A percentile compares a stretch with the other conserved stretches of the same genome.
Evolutionary conservation across 148 eudicot genomes (phyloP).

Genomic region (Camellia granthamiana): DNA sequence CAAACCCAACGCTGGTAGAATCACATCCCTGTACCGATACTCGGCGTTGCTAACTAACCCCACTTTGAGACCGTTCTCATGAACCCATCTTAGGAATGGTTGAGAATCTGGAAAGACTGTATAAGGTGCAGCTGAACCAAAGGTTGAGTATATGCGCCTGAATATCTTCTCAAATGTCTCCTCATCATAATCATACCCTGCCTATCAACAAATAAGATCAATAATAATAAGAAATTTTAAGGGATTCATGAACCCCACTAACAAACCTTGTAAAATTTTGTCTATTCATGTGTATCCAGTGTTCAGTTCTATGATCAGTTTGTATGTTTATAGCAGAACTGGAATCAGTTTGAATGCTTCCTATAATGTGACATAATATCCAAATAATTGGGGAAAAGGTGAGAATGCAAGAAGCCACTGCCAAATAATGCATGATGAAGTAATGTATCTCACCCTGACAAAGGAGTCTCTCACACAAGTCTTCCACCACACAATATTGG

Average conservation of each 20-base stretch:
- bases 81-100: slow-evolving; percentile 86
- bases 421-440: background rate
- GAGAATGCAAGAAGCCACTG: background rate
- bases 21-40: slow-evolving; percentile 85
- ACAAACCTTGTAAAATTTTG: too few relatives aligned
- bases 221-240: background rate
- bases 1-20: slow-evolving; percentile 88
- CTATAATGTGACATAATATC: too few relatives aligned
- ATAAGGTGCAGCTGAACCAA: slow-evolving; percentile 96
- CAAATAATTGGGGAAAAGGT: background rate
- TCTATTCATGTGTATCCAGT: too few relatives aligned
- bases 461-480: slow-evolving; percentile 89
- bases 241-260: background rate
- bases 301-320: too few relatives aligned
- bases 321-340: too few relatives aligned
- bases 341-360: too few relatives aligned
- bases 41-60: slow-evolving; percentile 97
- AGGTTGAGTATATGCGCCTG: slow-evolving; percentile 82
- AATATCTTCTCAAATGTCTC: slow-evolving; percentile 92
- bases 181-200: slow-evolving; percentile 93
- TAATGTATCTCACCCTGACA: slow-evolving; percentile 45
- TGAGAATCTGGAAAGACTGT: slow-evolving; percentile 72
- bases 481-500: slow-evolving; percentile 97
- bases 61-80: slow-evolving; percentile 62
- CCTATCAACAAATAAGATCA: slow-evolving; percentile 43